Conservation (phyloP, 208 protist genomes). For the Crithidia brevicula region DNA sequence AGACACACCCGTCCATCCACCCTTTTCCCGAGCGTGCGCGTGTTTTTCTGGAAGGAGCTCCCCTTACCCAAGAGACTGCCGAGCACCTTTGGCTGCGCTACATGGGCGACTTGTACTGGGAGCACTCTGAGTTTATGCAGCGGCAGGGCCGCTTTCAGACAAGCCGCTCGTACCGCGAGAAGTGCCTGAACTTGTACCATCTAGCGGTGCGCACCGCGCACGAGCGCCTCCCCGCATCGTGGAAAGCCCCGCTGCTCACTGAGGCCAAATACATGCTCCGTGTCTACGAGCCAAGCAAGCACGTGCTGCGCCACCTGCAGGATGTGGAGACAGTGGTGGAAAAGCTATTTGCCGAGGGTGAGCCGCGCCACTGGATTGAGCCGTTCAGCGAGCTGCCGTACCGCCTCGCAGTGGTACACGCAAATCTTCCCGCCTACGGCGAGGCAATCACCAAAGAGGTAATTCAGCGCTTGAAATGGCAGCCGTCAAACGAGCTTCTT, state of each 20-base stretch:
- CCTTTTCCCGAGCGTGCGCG: conserved; percentile 88
- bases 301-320: conserved; percentile 61
- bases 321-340: conserved; percentile 80
- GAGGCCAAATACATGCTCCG: conserved; percentile 84
- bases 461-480: conserved; percentile 37
- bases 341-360: conserved; percentile 67
- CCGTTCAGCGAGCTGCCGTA: conserved; percentile 77
- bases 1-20: conserved; percentile 91
- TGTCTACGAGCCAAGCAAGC: conserved; percentile 65
- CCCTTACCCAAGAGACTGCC: conserved; percentile 89
- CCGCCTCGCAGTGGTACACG: conserved; percentile 80
- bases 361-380: conserved; percentile 87
- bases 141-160: conserved; percentile 82
- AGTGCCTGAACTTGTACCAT: conserved; percentile 86
- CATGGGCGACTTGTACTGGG: conserved; percentile 89
- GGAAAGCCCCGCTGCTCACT: conserved; percentile 82
- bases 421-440: conserved; percentile 77
- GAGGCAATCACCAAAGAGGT: conserved; percentile 77
- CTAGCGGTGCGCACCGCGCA: conserved; percentile 76
- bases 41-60: conserved; percentile 80
- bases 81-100: conserved; percentile 92
- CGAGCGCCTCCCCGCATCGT: conserved; percentile 83
- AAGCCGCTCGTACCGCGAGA: conserved; percentile 66
- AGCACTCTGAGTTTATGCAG: conserved; percentile 88
- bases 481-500: conserved; percentile 69